Base-by-base conservation (phyloP, 495 filamentous ascomycete species). In the Letharia columbiana region DNA sequence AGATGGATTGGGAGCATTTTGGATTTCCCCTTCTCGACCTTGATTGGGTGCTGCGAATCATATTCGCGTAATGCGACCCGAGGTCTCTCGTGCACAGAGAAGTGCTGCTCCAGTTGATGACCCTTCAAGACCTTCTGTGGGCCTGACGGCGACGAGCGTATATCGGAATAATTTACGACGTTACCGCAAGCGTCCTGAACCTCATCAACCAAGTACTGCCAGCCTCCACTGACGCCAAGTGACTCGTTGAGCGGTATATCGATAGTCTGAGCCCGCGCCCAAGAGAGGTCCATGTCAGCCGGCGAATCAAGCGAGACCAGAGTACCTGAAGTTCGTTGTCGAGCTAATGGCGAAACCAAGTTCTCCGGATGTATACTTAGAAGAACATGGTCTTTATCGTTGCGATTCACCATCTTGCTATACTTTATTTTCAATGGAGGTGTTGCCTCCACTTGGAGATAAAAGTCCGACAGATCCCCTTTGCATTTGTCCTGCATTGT, bases 401-500 rank as follows among this genome's bases (percentile, higher is more conserved):
- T 84, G 63, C 82, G 78, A 70, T 96, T 92, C 63, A 96, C 85
- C 41, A 85, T 86, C 49, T 89, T 87, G 69, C 89, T 93, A 71
- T 98, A 98, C 70, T 89, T 91, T 67, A 98, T 86, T 73, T 91
- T 89, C 64, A 98, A 77, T n/a, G 94, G 94, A 15, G 94, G 89
- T 3, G 91, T 91, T 28, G 93, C 94, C 71, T 91, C 84, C 4
- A 97, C 89, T 67, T 90, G 84, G 18, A 98, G 76, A 39, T 86
- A 77, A 44, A 97, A 75, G 71, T 96, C 86, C 4, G 94, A 97
- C 33, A 98, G 78, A 67, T 98, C 94, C 39, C 89, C 89, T 54
- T 84, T 81, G 71, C 94, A 98, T 67, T 85, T 87, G 65, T 91
- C 79, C 3, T 82, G 78, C 40, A 81, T 78, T 0, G 86, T 80